Evolutionary conservation across 306 rosid species (phyloP), one percentile per base, ranked within the genome.

Genomic region (Vigna mungo): DNA sequence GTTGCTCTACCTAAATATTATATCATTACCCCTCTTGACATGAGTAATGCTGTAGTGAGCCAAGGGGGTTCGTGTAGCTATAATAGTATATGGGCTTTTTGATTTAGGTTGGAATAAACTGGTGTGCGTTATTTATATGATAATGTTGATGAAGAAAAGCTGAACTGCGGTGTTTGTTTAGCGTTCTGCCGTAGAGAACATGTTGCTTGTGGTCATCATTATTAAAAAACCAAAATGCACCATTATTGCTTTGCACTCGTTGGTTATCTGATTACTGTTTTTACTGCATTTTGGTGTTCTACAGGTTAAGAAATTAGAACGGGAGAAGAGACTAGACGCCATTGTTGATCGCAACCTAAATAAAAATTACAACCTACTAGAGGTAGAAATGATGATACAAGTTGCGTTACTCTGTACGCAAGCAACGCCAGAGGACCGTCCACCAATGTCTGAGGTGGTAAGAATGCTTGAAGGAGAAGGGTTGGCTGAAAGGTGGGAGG

Each of bases 391-490:
- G 98, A 86, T 96, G 91, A 92, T 92, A 77, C 78, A 92, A 84
- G 98, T 96, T 58, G 99, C 99, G 27, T 80, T 96, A 56, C 97
- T 96, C 47, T 92, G 99, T 81, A 96, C 99, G 3, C 99, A 96
- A 86, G 91, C 91, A 60, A 88, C 96, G 2, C 96, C 99, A 1
- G 99, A 96, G 49, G 99, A 96, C 58, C 96, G 99, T 56, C 99
- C 98, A 6, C 82, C 85, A 4, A 96, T 96, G 99, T 92, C 99
- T 0, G 96, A 96, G 86, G 98, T 96, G 41, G 99, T 96, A 32
- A 88, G 98, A 77, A 96, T 92, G 99, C 87, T 96, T 12, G 99
- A 96, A 84, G 99, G 98, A 46, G 99, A 96, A 83, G 99, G 99
- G 23, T 93, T 96, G 59, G 99, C 99, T 9, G 97, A 96, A 90